Evolutionary conservation across 768 basidiomycete genomes (phyloP).

Genomic region (Boletus sensibilis): DNA sequence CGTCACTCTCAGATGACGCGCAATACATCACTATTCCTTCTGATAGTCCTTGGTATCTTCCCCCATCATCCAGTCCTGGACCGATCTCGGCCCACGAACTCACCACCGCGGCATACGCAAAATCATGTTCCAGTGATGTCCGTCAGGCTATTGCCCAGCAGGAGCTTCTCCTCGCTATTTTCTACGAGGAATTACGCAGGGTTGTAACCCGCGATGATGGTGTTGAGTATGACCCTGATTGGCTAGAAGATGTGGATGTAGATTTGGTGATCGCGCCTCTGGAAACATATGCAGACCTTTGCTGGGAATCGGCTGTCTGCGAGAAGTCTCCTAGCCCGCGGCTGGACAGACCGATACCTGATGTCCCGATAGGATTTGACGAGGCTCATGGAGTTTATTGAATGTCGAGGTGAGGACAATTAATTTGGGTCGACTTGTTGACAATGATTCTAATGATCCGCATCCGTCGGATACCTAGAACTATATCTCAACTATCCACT

Average conservation of each 20-base stretch:
- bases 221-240: slow-evolving; percentile 21
- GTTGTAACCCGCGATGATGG: slow-evolving; percentile 15
- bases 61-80: slow-evolving; percentile 29
- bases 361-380: slow-evolving; percentile 32
- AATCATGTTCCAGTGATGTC: slow-evolving; percentile 33
- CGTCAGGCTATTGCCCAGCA: slow-evolving; percentile 35
- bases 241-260: slow-evolving; percentile 29
- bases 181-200: slow-evolving; percentile 31
- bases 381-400: slow-evolving; percentile 19
- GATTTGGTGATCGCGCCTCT: slow-evolving; percentile 30
- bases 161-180: slow-evolving; percentile 33
- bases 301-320: slow-evolving; percentile 29
- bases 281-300: slow-evolving; percentile 30
- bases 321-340: slow-evolving; percentile 13
- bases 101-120: slow-evolving; percentile 17
- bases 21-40: slow-evolving; percentile 42
- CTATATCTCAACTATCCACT: not conserved
- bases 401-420: slow-evolving; percentile 12
- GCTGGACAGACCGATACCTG: slow-evolving; percentile 19
- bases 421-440: not conserved
- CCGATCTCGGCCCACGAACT: slow-evolving; percentile 23
- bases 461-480: not conserved
- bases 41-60: slow-evolving; percentile 40
- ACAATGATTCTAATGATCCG: not conserved
- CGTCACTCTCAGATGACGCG: slow-evolving; percentile 26